phyloP scores from a whole-genome alignment of 169 alveolate genomes.

The Plasmodium fragile region DNA sequence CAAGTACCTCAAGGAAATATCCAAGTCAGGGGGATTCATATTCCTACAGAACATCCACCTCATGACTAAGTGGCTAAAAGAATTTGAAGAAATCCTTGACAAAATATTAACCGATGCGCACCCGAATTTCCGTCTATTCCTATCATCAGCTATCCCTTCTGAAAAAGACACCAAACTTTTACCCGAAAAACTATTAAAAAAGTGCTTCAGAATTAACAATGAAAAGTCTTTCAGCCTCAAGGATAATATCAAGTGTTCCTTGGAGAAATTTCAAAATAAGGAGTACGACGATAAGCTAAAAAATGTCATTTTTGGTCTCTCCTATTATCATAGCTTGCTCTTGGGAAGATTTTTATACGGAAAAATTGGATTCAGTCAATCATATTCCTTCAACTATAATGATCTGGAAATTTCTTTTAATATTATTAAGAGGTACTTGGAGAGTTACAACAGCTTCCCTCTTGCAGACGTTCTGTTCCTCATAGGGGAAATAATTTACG shows the following conservation, averaged over 20 bases:
- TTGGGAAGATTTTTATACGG: conserved; percentile 97
- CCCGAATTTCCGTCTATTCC: conserved; percentile 94
- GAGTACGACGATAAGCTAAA: conserved; percentile 94
- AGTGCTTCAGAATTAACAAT: conserved; percentile 56
- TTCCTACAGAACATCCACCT: conserved; percentile 95
- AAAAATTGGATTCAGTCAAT: conserved; percentile 96
- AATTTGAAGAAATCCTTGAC: conserved; percentile 95
- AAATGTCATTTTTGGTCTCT: conserved; percentile 94
- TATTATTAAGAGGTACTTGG: conserved; percentile 93
- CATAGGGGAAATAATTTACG: conserved; percentile 98
- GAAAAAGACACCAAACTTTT: conserved; percentile 58
- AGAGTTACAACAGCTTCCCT: conserved; percentile 93
- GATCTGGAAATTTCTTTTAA: conserved; percentile 96
- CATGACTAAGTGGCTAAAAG: conserved; percentile 95
- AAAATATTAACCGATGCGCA: conserved; percentile 94
- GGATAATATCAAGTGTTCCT: conserved; percentile 80
- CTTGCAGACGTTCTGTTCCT: conserved; percentile 96
- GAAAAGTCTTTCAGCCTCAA: conserved; percentile 78
- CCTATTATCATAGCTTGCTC: conserved; percentile 96
- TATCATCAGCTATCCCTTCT: conserved; percentile 90
- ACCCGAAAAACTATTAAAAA: conserved; percentile 58
- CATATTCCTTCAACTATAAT: conserved; percentile 97
- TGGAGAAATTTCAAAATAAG: conserved; percentile 85
- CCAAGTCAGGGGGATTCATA: conserved; percentile 95
- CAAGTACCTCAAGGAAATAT: conserved; percentile 93